A percentile compares a stretch with the other conserved stretches of the same genome.
phyloP scores from a whole-genome alignment of 2,329 filamentous ascomycete species.

The Nothophoma quercina region DNA sequence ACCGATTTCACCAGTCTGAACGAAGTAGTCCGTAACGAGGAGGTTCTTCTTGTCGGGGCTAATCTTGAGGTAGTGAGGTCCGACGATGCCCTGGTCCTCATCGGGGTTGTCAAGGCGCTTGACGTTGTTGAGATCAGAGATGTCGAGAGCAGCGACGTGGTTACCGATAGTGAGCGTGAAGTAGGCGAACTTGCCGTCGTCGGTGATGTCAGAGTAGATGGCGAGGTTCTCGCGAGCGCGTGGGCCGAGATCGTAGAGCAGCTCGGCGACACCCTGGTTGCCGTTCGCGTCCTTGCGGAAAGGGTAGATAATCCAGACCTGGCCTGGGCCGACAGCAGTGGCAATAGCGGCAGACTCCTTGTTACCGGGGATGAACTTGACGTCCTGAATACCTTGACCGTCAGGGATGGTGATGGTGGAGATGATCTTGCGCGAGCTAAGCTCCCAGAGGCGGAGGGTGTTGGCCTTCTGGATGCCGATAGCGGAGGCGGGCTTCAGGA shows the following conservation, averaged over 20 bases:
- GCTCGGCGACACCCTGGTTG: slow-evolving; percentile 65
- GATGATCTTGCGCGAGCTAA: slow-evolving; percentile 62
- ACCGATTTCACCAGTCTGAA: slow-evolving; percentile 68
- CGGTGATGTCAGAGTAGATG: slow-evolving; percentile 67
- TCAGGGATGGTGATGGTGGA: slow-evolving; percentile 68
- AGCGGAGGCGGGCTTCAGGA: slow-evolving; percentile 63
- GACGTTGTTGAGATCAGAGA: slow-evolving; percentile 66
- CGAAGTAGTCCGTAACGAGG: slow-evolving; percentile 71
- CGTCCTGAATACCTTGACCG: slow-evolving; percentile 67
- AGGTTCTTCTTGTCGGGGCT: slow-evolving; percentile 70
- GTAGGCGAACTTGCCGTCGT: slow-evolving; percentile 66
- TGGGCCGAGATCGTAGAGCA: slow-evolving; percentile 65
- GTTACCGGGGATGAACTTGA: slow-evolving; percentile 71
- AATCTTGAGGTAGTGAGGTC: slow-evolving; percentile 70
- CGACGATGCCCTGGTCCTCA: slow-evolving; percentile 65
- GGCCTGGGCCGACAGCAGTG: slow-evolving; percentile 65
- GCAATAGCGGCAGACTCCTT: slow-evolving; percentile 65
- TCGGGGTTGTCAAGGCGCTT: slow-evolving; percentile 69
- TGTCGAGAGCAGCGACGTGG: slow-evolving; percentile 69
- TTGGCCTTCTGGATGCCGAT: slow-evolving; percentile 62
- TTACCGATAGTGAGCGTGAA: slow-evolving; percentile 68
- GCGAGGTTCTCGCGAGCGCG: slow-evolving; percentile 64
- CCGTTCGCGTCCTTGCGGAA: slow-evolving; percentile 63
- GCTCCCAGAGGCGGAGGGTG: slow-evolving; percentile 67
- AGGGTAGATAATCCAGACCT: slow-evolving; percentile 72